Evolutionary conservation across 2,329 filamentous ascomycete species (phyloP), one percentile per base, ranked within the genome.

Genomic region (Coccinonectria pachysandricola): DNA sequence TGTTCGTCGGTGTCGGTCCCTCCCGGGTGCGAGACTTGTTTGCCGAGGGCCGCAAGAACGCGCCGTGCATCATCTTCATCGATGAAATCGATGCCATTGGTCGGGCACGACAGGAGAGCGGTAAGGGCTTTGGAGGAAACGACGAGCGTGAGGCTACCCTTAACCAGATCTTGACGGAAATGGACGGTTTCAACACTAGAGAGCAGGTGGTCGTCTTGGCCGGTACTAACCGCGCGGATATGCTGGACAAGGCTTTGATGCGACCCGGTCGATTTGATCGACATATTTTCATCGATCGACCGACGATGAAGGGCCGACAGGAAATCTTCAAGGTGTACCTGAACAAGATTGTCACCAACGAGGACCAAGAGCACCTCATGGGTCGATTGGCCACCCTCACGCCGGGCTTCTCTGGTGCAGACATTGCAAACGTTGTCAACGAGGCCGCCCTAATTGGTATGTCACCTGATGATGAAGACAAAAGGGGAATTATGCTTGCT

Each of bases 61-160:
- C 91, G 1, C 91, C 91, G 4, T 98, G 91, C 60, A 98, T 98
- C 57, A 92, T 98, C 57, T 98, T 98, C 65, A 96, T 98, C 42
- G 91, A 98, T 52, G 91, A 98, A 59, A 98, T 98, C 45, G 91
- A 98, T 54, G 91, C 91, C 31, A 95, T 98, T 46, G 91, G 91
- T 44, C 85, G 87, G 52, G 82, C 88, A 29, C 75, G 91, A 60
- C 68, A 78, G 12, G 92, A 94, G 51, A 74, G 79, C 18, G 80
- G 79, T 39, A 46, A 49, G 23, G 60, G 62, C 32, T 80, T 81
- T 19, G 87, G 88, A 38, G 91, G 91, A 35, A 96, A 96, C 49
- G 91, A 98, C 50, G 91, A 98, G 62, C 80, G 91, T 35, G 91
- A 98, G 60, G 84, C 83, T 24, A 98, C 91, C 0, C 75, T 98